Evolutionary conservation across 1,284 basidiomycete species (phyloP), one percentile per base, ranked within the genome.

Genomic region (Cronartium quercuum): DNA sequence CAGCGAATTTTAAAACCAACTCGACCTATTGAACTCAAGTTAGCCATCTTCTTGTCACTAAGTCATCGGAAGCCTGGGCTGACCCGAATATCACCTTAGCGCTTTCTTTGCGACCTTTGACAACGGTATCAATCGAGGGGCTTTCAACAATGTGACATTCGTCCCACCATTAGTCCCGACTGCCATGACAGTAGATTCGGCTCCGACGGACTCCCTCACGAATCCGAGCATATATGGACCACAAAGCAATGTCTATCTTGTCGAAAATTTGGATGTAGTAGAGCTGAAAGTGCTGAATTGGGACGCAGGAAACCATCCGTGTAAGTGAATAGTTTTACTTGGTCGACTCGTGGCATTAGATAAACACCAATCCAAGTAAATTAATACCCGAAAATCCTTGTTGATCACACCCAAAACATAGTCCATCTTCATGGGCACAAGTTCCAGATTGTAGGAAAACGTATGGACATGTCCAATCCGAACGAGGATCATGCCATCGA

Each of bases 251-350:
- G 88, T 87, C 77, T 88, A 90, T 79, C 84, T 94, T 7, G 81
- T 94, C 40, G 84, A 91, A 42, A 87, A 91, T 79, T 83, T 88
- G 57, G 87, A 91, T 10, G 88, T 90, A 3, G 83, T 97, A 64
- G 88, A 96, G 81, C 84, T 97, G 68, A 86, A 89, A 0, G 83
- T 96, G 64, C 88, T 88, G 81, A 96, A 95, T 82, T 85, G 84
- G n/a, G 90, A 91, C 81, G 83, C 84, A 0, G 88, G 88, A 13
- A 87, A 87, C 80, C 89, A 93, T 83, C 90, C 91, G 76, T 93
- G 69, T 71, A 35, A 63, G 68, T 64, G 10, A 38, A n/a, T 37
- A 42, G n/a, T n/a, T n/a, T n/a, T n/a, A n/a, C n/a, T n/a, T n/a
- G n/a, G n/a, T n/a, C n/a, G n/a, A n/a, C n/a, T n/a, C n/a, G n/a